Evolutionary conservation across 768 basidiomycete species (phyloP), one percentile per base, ranked within the genome.

Genomic region (Hypsizygus marmoreus): DNA sequence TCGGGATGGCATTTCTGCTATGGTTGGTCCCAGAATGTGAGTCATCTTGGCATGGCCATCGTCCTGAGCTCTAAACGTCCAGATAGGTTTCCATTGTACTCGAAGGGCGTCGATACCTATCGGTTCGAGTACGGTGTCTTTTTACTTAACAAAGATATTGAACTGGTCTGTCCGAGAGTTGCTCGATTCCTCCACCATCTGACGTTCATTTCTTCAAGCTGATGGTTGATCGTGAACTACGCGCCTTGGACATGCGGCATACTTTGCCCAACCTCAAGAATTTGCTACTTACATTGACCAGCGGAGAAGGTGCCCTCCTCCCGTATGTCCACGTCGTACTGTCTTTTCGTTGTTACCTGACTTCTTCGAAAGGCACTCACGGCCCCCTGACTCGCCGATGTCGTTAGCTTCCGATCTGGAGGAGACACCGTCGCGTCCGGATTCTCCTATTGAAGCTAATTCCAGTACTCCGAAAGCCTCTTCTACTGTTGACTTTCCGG

Each of bases 101-200:
- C 91, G 1, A 90, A 82, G 68, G 94, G 95, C 4, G 95, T 97
- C 47, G 97, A 98, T 62, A 88, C 87, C 32, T 98, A 97, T 68
- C 79, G 97, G 19, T 99, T 95, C 59, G 95, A 98, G 65, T 99
- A 98, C 70, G 97, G 86, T 3, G 95, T 98, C 4, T 98, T 94
- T 65, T 68, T 99, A 31, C 74, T 98, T 24, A 99, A 99, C 72
- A 99, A 98, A 67, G 78, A 99, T 66, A 94, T 99, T 54, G 95
- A 99, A 70, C 75, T 94, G 80, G 94, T 95, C 53, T 50, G 77
- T 53, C 19, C 19, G 32, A 31, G 22, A 34, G 40, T 34, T 39
- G n/a, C 31, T 24, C 22, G 37, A 31, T n/a, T n/a, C 12, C 39
- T 35, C 58, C 32, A 22, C 55, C 37, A 35, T 22, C 45, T 49